Percentiles rank a stretch among this genome's conserved stretches.
These are phyloP conservation scores for Kappamyces sp. DNA, from an alignment of 192 early-diverging fungal species.

Conservation along the genomic window DNA sequence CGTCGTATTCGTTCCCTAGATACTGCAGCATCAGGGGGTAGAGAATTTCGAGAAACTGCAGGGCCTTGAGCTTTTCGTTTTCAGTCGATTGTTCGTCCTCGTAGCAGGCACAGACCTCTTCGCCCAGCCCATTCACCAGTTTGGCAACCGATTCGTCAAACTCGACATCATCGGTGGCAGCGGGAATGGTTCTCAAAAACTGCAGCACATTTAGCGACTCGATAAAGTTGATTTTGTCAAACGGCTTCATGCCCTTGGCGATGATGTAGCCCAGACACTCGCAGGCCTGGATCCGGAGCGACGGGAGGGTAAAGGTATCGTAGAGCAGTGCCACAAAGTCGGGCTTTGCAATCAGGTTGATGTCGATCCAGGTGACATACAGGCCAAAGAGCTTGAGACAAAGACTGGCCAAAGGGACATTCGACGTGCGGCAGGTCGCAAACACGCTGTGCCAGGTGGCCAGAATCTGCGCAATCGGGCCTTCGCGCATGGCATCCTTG, in stretches of 20 bases:
- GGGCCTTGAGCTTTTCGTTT: slow-evolving; percentile 45
- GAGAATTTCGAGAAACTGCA: slow-evolving; percentile 64
- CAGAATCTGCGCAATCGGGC: slow-evolving; percentile 66
- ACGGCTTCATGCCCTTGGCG: slow-evolving; percentile 85
- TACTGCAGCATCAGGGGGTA: slow-evolving; percentile 75
- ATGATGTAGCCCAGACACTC: slow-evolving; percentile 82
- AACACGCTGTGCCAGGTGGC: slow-evolving; percentile 73
- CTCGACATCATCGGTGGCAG: slow-evolving; percentile 44
- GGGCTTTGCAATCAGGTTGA: slow-evolving; percentile 81
- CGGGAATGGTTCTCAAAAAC: slow-evolving; percentile 29
- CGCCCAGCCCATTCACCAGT: slow-evolving; percentile 66
- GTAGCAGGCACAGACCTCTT: slow-evolving; percentile 65
- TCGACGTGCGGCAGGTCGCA: slow-evolving; percentile 46
- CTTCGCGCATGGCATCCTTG: slow-evolving; percentile 86
- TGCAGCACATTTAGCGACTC: slow-evolving; percentile 62
- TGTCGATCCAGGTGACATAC: slow-evolving; percentile 95
- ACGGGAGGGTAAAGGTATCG: slow-evolving; percentile 51
- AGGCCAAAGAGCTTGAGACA: slow-evolving; percentile 70
- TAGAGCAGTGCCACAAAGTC: slow-evolving; percentile 71
- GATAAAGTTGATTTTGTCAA: slow-evolving; percentile 84
- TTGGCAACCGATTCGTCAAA: slow-evolving; percentile 67
- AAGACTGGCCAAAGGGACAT: slow-evolving; percentile 56
- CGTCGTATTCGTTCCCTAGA: slow-evolving; percentile 75
- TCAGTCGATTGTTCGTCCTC: slow-evolving; percentile 36
- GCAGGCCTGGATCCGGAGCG: slow-evolving; percentile 66